Base-by-base conservation (phyloP, 306 rosid species). In the Cucurbita argyrosperma region DNA sequence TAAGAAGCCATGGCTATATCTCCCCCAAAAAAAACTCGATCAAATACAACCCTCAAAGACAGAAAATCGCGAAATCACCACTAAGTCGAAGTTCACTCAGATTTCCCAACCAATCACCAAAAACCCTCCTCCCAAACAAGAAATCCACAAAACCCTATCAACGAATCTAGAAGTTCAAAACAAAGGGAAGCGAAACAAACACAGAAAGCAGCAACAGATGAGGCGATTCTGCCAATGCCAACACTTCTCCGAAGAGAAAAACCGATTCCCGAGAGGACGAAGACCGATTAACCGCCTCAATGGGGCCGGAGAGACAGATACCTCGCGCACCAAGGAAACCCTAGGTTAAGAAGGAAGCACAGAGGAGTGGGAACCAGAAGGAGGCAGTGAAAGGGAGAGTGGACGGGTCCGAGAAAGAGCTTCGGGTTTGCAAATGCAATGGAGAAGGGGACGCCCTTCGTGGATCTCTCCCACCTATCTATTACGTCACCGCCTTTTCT, bases 1-100 rank as follows among this genome's bases (percentile, higher is more conserved):
- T 87, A 95, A 13, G 97, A 91, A 81, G 97, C 97, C 99, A 95
- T 95, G 71, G 42, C 65, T 40, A 77, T 72, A 77, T 74, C 77
- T 59, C 58, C 46, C 46, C 16, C 72, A 35, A 42, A 54, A 39
- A 62, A 16, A 8, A 52, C 9, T 21, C 9, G 21, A 59, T 35
- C 18, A 52, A 64, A 74, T 30, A 30, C 30, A 65, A 39, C 47
- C 52, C 56, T 11, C 14, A 19, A 67, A 49, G 47, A 68, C 43
- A 74, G 52, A 40, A 71, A 18, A 50, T 6, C 19, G 6, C 16
- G 55, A 26, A 64, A 64, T 64, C 35, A 12, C 38, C 37, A 63
- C 52, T 15, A 63, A 40, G 50, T 66, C 5, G 4, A 66, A 46
- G 12, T 14, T 47, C 14, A 49, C 13, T 68, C 56, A 12, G 73